Percentiles rank a stretch among this genome's conserved stretches.
Conservation (phyloP, 2,329 filamentous ascomycete species). For the Talaromyces funiculosus region DNA sequence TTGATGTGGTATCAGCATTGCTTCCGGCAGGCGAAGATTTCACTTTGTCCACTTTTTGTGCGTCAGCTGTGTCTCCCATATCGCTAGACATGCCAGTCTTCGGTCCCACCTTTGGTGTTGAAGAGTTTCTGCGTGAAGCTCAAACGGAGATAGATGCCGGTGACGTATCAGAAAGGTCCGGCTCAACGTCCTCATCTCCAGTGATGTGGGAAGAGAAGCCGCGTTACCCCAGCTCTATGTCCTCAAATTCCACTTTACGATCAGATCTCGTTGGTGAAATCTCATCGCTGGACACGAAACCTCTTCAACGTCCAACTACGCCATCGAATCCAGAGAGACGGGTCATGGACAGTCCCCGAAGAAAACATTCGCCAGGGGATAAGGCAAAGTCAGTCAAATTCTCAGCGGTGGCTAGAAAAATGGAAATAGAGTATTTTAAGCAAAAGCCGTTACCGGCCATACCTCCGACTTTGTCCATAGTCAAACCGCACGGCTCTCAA, state of each 20-base stretch:
- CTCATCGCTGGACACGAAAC: not conserved
- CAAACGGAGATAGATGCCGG: not conserved
- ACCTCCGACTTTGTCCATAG: slow-evolving; percentile 15
- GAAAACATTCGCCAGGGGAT: not conserved
- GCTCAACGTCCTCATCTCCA: slow-evolving; percentile 20
- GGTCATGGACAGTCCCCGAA: slow-evolving; percentile 17
- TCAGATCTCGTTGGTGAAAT: not conserved
- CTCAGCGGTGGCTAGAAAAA: not conserved
- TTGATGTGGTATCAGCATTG: not conserved
- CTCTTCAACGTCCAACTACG: not conserved
- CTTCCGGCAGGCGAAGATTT: slow-evolving; percentile 11
- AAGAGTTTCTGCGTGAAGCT: not conserved
- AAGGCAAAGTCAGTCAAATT: not conserved
- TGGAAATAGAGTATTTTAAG: slow-evolving; percentile 20
- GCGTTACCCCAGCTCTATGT: slow-evolving; percentile 5
- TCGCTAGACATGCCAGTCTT: slow-evolving; percentile 9
- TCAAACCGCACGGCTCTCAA: slow-evolving; percentile 6
- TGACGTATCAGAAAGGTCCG: slow-evolving; percentile 16
- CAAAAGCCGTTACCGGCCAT: slow-evolving; percentile 39
- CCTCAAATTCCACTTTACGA: slow-evolving; percentile 6
- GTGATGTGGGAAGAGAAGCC: slow-evolving; percentile 4
- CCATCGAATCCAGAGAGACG: slow-evolving; percentile 22
- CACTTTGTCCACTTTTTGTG: slow-evolving; percentile 21
- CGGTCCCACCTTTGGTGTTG: slow-evolving; percentile 11
- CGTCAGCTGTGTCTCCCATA: slow-evolving; percentile 18